Percentiles rank a stretch among this genome's conserved stretches.
phyloP scores from a whole-genome alignment of 495 filamentous ascomycete genomes.

The Penicillium parvum region DNA sequence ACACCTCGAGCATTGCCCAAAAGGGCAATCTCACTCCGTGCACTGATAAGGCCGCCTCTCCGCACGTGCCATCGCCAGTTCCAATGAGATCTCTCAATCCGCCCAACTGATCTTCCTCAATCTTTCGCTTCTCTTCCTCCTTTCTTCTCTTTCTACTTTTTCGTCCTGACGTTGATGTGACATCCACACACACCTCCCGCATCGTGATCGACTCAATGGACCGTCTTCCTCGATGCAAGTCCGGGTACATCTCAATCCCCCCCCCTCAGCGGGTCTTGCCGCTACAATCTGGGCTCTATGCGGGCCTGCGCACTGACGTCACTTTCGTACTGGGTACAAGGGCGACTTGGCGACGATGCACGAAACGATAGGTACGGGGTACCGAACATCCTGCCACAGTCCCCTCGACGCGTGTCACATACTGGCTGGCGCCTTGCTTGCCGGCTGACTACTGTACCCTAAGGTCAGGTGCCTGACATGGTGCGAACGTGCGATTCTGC shows the following conservation, averaged over 20 bases:
- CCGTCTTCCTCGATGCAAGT: too few species aligned
- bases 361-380: background rate
- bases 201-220: background rate
- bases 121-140: background rate
- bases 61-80: constrained; percentile 9
- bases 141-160: background rate
- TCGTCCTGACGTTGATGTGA: background rate
- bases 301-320: constrained; percentile 10
- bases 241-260: background rate
- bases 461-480: too few species aligned
- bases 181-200: background rate
- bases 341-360: background rate
- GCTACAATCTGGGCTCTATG: constrained; percentile 8
- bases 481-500: too few species aligned
- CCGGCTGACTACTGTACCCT: background rate
- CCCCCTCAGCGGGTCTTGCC: constrained; percentile 1
- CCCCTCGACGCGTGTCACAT: constrained; percentile 4
- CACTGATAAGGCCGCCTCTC: constrained; percentile 17
- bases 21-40: too few species aligned
- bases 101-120: background rate
- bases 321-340: background rate
- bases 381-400: too few species aligned
- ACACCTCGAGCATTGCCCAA: too few species aligned
- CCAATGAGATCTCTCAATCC: background rate
- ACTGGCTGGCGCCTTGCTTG: background rate